Base-by-base conservation (phyloP, 2,329 filamentous ascomycete genomes). In the Tolypocladium inflatum region DNA sequence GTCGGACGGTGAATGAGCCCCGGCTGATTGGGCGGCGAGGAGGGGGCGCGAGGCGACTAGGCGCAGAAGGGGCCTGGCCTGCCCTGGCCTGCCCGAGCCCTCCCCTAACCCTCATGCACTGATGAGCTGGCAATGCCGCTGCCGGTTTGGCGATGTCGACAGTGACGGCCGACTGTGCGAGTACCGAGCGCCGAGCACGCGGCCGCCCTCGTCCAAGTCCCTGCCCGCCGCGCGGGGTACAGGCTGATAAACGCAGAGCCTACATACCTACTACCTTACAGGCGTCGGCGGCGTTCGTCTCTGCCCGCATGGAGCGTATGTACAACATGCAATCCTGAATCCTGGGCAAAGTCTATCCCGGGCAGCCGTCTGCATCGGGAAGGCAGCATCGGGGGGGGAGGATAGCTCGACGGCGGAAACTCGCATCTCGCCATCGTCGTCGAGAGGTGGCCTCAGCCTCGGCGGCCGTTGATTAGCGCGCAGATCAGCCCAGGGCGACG, bases 101-200 rank as follows among this genome's bases (percentile, higher is more conserved):
- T 73, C 73, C 50, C 30, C 35, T 21, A 73, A 73, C 73, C 74
- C 77, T 80, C 79, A 89, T 86, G 86, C 85, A 88, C 73, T 84
- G 85, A 88, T 89, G 86, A 85, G 86, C 83, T 89, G 86, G 84
- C 86, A 88, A 73, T 83, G 80, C 81, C 73, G 68, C 65, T 51
- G 60, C 57, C 6, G 39, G 26, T 48, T 68, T 76, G 76, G 81
- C 77, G 76, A 80, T 76, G 78, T 80, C 80, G 78, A 70, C 48
- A 30, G 30, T n/a, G 48, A 30, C 26, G 17, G 9, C 26, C 10
- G 26, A 33, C 26, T n/a, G n/a, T n/a, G n/a, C n/a, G n/a, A n/a
- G n/a, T n/a, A n/a, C n/a, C n/a, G n/a, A n/a, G n/a, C n/a, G n/a
- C n/a, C n/a, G n/a, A n/a, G n/a, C n/a, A n/a, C n/a, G n/a, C n/a